Percentiles rank a stretch among this genome's conserved stretches.
Conservation (phyloP, 2,329 filamentous ascomycete genomes). For the Curvularia sp. region DNA sequence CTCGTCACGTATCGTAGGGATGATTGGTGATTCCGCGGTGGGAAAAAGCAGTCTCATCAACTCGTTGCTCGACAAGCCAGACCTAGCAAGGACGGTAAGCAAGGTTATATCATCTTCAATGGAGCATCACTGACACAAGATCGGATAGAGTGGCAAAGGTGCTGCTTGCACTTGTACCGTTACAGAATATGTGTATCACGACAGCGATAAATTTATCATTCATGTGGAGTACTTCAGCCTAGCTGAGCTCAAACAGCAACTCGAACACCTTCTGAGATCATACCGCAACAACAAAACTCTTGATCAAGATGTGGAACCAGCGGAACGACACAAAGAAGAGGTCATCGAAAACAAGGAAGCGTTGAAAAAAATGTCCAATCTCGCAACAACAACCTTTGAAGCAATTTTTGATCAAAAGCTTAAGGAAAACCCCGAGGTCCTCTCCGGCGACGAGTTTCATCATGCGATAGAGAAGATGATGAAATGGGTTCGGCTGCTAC, state of each 20-base stretch:
- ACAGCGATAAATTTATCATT: constrained; percentile 43
- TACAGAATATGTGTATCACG: constrained; percentile 57
- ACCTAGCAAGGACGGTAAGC: constrained; percentile 56
- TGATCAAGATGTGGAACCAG: not conserved
- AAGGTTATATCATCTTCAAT: not conserved
- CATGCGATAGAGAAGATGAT: not conserved
- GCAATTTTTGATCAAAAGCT: not conserved
- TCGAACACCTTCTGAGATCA: not conserved
- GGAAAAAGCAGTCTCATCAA: constrained; percentile 62
- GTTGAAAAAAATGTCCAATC: not conserved
- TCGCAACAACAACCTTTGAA: not conserved
- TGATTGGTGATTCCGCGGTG: constrained; percentile 60
- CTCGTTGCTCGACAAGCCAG: constrained; percentile 54
- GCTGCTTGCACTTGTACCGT: constrained; percentile 59
- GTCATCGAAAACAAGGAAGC: not conserved
- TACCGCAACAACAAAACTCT: not conserved
- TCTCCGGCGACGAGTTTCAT: not conserved
- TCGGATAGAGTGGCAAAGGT: constrained; percentile 54
- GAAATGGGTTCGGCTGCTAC: not conserved
- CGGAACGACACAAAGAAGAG: not conserved
- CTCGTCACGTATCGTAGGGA: constrained; percentile 54
- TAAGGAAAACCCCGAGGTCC: not conserved
- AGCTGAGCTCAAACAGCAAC: constrained; percentile 22
- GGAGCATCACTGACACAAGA: not conserved
- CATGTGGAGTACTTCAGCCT: constrained; percentile 32